Evolutionary conservation across 441 rosid species (phyloP).

Genomic region (Adansonia rubrostipa): DNA sequence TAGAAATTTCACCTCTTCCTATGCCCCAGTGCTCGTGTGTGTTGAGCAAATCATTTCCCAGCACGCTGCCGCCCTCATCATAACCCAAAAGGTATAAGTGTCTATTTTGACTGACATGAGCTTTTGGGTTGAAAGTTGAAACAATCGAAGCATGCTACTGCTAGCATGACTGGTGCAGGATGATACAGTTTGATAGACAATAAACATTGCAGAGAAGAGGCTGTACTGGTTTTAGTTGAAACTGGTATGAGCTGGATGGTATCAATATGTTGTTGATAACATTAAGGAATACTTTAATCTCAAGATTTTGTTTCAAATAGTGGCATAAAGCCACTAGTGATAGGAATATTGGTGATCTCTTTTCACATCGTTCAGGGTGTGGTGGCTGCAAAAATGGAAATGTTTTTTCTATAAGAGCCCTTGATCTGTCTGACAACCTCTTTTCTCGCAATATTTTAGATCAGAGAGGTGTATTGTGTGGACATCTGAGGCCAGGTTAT

Average conservation of each 20-base stretch:
- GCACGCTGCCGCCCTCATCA: too few relatives aligned
- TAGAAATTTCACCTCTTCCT: too few relatives aligned
- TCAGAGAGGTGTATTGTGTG: background rate
- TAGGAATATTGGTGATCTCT: background rate
- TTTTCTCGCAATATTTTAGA: background rate
- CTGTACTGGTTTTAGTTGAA: background rate
- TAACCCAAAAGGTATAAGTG: background rate
- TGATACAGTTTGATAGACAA: background rate
- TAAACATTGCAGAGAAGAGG: background rate
- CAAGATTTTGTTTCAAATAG: too few relatives aligned
- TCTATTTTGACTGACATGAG: background rate
- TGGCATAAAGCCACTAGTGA: background rate
- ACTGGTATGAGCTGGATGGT: background rate
- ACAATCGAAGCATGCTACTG: background rate
- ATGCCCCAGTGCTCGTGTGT: too few relatives aligned
- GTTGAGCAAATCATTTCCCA: too few relatives aligned
- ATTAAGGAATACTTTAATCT: too few relatives aligned
- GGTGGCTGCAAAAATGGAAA: background rate
- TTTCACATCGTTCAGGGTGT: background rate
- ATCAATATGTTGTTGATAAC: background rate
- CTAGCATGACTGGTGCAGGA: background rate
- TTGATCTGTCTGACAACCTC: background rate
- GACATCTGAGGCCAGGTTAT: background rate
- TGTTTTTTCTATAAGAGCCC: background rate
- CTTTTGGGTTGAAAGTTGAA: background rate